Evolutionary conservation across 495 filamentous ascomycete species (phyloP).

Genomic region (Aspergillus panamensis): DNA sequence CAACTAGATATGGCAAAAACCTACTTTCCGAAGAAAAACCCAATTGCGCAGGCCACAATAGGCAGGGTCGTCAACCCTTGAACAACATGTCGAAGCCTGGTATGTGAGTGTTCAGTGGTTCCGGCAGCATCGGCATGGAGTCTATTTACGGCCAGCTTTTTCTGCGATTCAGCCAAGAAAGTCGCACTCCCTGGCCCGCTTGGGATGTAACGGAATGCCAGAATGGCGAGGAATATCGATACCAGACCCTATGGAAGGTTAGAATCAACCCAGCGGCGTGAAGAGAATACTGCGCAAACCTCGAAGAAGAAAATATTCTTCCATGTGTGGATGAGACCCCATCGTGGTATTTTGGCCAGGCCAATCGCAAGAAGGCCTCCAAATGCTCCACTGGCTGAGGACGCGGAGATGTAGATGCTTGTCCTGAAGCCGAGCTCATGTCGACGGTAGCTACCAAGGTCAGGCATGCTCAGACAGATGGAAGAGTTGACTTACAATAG

Average conservation of each 20-base stretch:
- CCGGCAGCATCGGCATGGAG: conserved; percentile 5
- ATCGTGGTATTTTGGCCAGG: conserved; percentile 5
- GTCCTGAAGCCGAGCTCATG: conserved; percentile 15
- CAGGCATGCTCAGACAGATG: neutral
- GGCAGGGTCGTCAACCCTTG: conserved; percentile 4
- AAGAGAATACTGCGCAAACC: neutral
- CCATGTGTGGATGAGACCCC: conserved; percentile 12
- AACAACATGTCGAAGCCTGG: neutral
- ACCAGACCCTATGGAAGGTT: conserved; percentile 7
- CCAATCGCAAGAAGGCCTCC: conserved; percentile 12
- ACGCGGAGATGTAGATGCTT: conserved; percentile 15
- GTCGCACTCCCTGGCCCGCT: conserved; percentile 2
- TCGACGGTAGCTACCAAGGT: conserved; percentile 3
- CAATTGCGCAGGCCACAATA: conserved; percentile 7
- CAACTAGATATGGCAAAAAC: too few relatives aligned
- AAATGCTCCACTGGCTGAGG: conserved; percentile 12
- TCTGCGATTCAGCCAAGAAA: conserved; percentile 7
- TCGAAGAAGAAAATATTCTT: conserved; percentile 17
- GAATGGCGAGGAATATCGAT: conserved; percentile 5
- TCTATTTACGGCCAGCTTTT: neutral
- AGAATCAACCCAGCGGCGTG: neutral
- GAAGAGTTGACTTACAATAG: conserved; percentile 2
- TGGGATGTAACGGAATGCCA: conserved; percentile 3
- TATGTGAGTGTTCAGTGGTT: conserved; percentile 8
- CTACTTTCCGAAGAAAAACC: conserved; percentile 16